Evolutionary conservation across 2,329 filamentous ascomycete species (phyloP).

Genomic region (Fusarium protoensiforme): DNA sequence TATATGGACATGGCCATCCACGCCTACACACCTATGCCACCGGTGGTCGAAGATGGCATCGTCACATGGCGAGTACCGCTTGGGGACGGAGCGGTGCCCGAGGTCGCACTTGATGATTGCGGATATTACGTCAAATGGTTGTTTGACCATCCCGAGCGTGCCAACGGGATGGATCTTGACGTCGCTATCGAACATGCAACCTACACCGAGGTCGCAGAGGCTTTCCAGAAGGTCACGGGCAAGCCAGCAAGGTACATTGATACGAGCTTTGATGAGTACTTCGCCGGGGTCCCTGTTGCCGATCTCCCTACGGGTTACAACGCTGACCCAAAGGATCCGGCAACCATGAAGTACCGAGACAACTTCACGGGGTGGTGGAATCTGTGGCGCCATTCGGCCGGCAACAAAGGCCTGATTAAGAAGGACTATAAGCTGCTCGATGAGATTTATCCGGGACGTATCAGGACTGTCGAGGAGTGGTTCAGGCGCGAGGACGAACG

Average conservation of each 20-base stretch:
- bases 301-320: background rate
- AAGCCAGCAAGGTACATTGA: background rate
- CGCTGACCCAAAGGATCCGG: background rate
- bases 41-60: background rate
- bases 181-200: background rate
- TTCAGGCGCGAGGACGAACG: background rate
- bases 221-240: background rate
- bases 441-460: background rate
- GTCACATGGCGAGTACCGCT: background rate
- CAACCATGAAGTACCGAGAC: background rate
- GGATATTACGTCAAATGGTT: background rate
- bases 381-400: background rate
- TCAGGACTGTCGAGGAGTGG: background rate
- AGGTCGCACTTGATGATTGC: background rate
- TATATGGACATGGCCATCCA: background rate
- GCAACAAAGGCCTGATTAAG: background rate
- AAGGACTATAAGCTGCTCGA: background rate
- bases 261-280: background rate
- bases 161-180: background rate
- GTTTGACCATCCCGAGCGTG: background rate
- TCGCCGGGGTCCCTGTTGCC: background rate
- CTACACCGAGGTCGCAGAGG: background rate
- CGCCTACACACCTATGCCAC: background rate
- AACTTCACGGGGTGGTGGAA: background rate
- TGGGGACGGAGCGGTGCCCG: background rate